Conservation (phyloP, 495 filamentous ascomycete species). For the Aspergillus kassunensis region DNA sequence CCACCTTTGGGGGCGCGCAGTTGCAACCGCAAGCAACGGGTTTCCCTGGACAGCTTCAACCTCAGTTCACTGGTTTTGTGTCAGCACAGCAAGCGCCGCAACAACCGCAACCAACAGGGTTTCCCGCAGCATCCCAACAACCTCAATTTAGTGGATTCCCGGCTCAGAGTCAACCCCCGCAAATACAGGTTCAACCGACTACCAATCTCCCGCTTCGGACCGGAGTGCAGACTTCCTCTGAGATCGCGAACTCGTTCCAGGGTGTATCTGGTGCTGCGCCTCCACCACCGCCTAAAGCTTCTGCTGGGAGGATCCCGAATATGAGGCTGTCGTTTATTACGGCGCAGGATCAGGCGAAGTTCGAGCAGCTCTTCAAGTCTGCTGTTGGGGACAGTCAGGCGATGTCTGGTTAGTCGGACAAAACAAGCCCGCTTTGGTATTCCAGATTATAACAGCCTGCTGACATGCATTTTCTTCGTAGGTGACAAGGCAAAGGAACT, state of each 20-base stretch:
- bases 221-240: conserved; percentile 63
- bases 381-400: conserved; percentile 85
- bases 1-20: conserved; percentile 47
- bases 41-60: too few species aligned
- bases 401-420: conserved; percentile 60
- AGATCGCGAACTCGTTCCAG: conserved; percentile 84
- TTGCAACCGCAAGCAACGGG: conserved; percentile 55
- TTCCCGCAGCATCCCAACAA: conserved; percentile 40
- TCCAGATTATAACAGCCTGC: neutral
- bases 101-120: conserved; percentile 43
- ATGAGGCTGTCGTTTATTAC: conserved; percentile 95
- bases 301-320: conserved; percentile 74
- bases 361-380: conserved; percentile 96
- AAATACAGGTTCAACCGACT: conserved; percentile 45
- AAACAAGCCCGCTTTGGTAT: neutral
- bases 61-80: too few species aligned
- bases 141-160: conserved; percentile 41
- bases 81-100: conserved; percentile 25
- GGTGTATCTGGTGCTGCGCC: conserved; percentile 35
- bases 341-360: conserved; percentile 91
- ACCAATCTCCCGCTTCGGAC: conserved; percentile 39
- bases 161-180: conserved; percentile 39
- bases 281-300: conserved; percentile 52
- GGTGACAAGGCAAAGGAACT: conserved; percentile 86
- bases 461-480: conserved; percentile 25